Conservation (phyloP, 1,284 basidiomycete species). For the Ustilago lituana region DNA sequence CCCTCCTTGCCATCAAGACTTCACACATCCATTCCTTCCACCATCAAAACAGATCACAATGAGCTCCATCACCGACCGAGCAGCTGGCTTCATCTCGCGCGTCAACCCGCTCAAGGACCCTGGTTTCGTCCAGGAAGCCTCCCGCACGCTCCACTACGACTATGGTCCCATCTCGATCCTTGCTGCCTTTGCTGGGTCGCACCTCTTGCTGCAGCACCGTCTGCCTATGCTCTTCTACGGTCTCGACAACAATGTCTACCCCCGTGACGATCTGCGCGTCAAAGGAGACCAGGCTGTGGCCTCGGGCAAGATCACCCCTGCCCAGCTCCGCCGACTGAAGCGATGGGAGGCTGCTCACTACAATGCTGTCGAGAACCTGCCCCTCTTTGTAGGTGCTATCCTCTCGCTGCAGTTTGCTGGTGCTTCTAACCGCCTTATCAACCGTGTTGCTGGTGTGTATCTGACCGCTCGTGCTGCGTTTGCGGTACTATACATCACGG, state of each 20-base stretch:
- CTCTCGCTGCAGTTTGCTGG: slow-evolving; percentile 46
- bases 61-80: slow-evolving; percentile 38
- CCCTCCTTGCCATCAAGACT: neutral
- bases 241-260: slow-evolving; percentile 47
- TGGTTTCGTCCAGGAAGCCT: slow-evolving; percentile 29
- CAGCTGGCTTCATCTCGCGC: slow-evolving; percentile 36
- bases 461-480: slow-evolving; percentile 35
- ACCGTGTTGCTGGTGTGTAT: slow-evolving; percentile 41
- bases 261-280: slow-evolving; percentile 36
- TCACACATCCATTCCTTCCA: neutral
- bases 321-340: slow-evolving; percentile 38
- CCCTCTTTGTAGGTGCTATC: slow-evolving; percentile 44
- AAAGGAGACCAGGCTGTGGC: slow-evolving; percentile 42
- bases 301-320: slow-evolving; percentile 40
- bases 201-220: slow-evolving; percentile 46
- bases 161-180: slow-evolving; percentile 49
- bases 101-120: slow-evolving; percentile 47
- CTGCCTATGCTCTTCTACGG: slow-evolving; percentile 44
- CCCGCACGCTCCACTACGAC: slow-evolving; percentile 34
- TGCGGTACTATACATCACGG: slow-evolving; percentile 33
- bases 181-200: slow-evolving; percentile 49
- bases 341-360: slow-evolving; percentile 53
- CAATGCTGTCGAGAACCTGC: slow-evolving; percentile 45
- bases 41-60: slow-evolving; percentile 1
- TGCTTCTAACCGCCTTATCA: slow-evolving; percentile 40